Conservation (phyloP, 2,329 filamentous ascomycete species). For the Zymoseptoria ardabiliae region DNA sequence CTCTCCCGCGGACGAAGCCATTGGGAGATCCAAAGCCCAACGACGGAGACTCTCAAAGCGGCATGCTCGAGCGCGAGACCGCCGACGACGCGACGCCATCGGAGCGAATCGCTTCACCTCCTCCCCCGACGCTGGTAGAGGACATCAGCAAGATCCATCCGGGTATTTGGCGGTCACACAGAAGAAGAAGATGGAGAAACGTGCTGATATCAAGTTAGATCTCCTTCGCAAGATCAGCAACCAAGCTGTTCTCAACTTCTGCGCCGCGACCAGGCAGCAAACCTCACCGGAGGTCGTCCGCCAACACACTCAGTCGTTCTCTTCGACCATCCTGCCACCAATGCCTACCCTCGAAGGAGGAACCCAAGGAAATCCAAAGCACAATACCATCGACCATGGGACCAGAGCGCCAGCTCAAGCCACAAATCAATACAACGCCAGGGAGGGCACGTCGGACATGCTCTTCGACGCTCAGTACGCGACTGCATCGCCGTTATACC, state of each 20-base stretch:
- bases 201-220: neutral
- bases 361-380: neutral
- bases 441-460: too few relatives aligned
- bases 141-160: slow-evolving; percentile 3
- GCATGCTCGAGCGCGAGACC: neutral
- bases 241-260: neutral
- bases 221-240: neutral
- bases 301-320: neutral
- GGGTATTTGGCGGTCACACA: neutral
- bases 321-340: neutral
- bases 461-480: neutral
- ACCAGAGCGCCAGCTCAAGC: neutral
- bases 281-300: neutral
- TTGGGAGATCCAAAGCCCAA: neutral
- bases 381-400: neutral
- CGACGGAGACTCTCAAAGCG: neutral
- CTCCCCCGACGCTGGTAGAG: neutral
- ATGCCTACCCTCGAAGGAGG: neutral
- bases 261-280: neutral
- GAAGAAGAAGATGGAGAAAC: neutral
- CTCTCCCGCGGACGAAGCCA: slow-evolving; percentile 1
- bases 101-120: neutral
- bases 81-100: neutral
- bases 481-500: too few relatives aligned
- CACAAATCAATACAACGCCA: neutral